Evolutionary conservation across 2,329 filamentous ascomycete species (phyloP), one percentile per base, ranked within the genome.

Genomic region (Penicillium sp.): DNA sequence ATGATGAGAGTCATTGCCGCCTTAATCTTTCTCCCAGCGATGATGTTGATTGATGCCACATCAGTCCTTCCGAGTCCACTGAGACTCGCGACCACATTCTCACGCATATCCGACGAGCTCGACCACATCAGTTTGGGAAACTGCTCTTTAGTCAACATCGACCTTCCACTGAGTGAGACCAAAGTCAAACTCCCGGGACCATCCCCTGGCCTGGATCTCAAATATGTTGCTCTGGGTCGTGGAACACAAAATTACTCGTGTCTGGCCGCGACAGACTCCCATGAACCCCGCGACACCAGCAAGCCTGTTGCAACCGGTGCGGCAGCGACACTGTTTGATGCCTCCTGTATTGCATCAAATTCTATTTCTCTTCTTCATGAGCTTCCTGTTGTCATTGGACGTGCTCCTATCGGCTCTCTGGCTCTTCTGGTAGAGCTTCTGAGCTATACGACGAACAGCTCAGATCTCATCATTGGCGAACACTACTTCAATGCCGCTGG

Each of bases 171-270:
- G 13, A 59, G 64, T 30, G 58, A 68, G 8, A 67, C 70, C 16
- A 55, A 61, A 3, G 38, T 58, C 13, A 51, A 65, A 4, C 71
- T 80, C 2, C 72, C 76, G 14, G 35, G 35, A 6, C 76, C 76
- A 10, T 65, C 70, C 3, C 42, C 57, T 6, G 65, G 65, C 19
- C 57, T 77, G 40, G 68, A 62, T 8, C 78, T 84, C 52, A 74
- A 80, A 59, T 76, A 80, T 62, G 69, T 84, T 53, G 78, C 78
- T 6, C 63, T 82, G 22, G 82, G 82, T 57, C 72, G 76, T 26
- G 82, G 82, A 42, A 82, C 79, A 13, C 81, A 84, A 63, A 84
- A 83, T 73, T 84, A 83, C 67, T 80, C 78, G 16, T 84, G 82
- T 63, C 52, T 65, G 2, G 65, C 74, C 38, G 65, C 67, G 37